Evolutionary conservation across 257 asterid genomes (phyloP), one percentile per base, ranked within the genome.

Genomic region (Datura wrightii): DNA sequence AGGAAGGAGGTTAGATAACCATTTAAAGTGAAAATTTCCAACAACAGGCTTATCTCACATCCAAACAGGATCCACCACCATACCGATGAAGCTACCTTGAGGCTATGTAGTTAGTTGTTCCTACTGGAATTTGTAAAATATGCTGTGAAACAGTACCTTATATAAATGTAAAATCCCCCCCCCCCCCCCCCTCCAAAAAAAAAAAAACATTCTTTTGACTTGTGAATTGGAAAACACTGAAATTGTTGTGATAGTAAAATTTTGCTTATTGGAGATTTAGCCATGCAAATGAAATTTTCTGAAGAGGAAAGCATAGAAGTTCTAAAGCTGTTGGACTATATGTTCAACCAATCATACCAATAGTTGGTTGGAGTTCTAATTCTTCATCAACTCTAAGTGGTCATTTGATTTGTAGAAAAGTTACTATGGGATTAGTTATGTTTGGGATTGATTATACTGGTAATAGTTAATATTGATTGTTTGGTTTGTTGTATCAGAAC

Each of bases 1-100:
- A 89, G 88, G 82, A 66, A 31, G 36, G 70, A 59, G 56, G 5
- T 41, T 10, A n/a, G 14, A 18, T 34, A 80, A 67, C 71, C 69
- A 24, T 62, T 62, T 24, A 34, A 62, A 62, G 39, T 15, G 42
- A 24, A 11, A 10, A 24, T 24, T 10, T 39, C 1, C 59, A 52
- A 15, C 58, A 46, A 14, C 16, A 74, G 19, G 36, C 24, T 69
- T 37, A 13, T 37, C 24, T 70, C 55, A 71, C 34, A 71, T 41
- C 79, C 53, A 42, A 71, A 42, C 13, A 48, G 24, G 44, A 5
- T n/a, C 44, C n/a, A 65, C 72, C n/a, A 65, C 72, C 72, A 34
- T 65, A 31, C 8, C 8, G 2, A 8, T 11, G 36, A 11, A 34
- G 71, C 71, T 63, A 11, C 8, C n/a, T 13, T n/a, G n/a, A 65